A percentile compares a stretch with the other conserved stretches of the same genome.
These are phyloP conservation scores for Rhodamnia rubescens DNA, from an alignment of 345 rosid genomes.

Conservation along the genomic window DNA sequence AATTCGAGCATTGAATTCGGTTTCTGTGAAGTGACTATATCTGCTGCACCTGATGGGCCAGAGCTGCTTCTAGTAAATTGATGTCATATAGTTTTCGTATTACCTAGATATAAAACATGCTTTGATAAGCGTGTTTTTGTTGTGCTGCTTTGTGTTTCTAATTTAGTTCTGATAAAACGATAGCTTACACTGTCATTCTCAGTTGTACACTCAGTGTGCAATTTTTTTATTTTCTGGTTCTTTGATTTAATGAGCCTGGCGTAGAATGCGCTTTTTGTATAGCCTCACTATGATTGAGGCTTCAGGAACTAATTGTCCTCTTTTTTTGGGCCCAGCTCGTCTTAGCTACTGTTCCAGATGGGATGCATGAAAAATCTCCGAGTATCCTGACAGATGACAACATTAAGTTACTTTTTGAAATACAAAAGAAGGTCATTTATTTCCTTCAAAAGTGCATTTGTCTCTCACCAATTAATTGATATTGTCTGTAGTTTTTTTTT, in stretches of 20 bases:
- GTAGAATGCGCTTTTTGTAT: background rate
- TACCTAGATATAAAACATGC: background rate
- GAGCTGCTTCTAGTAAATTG: background rate
- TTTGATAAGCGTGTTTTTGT: background rate
- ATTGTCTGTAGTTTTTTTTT: background rate
- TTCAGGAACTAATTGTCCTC: background rate
- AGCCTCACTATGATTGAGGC: background rate
- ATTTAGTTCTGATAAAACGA: background rate
- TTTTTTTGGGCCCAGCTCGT: conserved; percentile 42
- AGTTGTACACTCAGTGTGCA: background rate
- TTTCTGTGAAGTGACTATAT: background rate
- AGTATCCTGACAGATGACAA: conserved; percentile 77
- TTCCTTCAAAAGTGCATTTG: background rate
- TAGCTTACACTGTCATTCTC: background rate
- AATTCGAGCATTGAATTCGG: background rate
- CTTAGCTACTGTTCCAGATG: conserved; percentile 62
- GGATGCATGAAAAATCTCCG: conserved; percentile 33
- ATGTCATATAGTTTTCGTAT: background rate
- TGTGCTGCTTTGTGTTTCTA: background rate
- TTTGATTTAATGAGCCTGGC: background rate
- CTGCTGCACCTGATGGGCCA: background rate
- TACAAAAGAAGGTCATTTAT: conserved; percentile 74
- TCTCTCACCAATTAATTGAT: background rate
- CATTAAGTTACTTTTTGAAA: conserved; percentile 81
- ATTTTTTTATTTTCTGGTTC: background rate